Percentiles rank a stretch among this genome's conserved stretches.
Conservation (phyloP, 192 early-diverging fungal species). For the Coemansia sp. region DNA sequence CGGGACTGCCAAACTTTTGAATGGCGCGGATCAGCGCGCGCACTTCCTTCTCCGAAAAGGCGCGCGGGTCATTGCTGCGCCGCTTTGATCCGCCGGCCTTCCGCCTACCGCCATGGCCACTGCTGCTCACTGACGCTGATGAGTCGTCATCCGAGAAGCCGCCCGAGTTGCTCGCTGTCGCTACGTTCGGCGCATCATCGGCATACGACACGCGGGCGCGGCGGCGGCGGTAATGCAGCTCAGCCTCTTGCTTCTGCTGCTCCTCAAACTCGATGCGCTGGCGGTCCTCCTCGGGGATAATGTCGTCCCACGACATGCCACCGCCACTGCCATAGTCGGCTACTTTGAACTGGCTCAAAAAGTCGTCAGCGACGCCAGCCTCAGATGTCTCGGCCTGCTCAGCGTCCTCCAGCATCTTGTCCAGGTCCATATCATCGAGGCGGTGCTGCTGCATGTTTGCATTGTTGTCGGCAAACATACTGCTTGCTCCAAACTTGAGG, state of each 20-base stretch:
- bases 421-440: constrained; percentile 94
- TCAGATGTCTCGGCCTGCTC: constrained; percentile 84
- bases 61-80: constrained; percentile 46
- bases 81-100: constrained; percentile 26
- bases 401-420: constrained; percentile 95
- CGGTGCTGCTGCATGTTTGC: constrained; percentile 65
- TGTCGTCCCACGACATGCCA: constrained; percentile 89
- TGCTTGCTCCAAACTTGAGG: constrained; percentile 98
- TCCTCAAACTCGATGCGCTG: constrained; percentile 70
- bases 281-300: constrained; percentile 89
- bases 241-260: constrained; percentile 63
- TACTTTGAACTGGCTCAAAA: constrained; percentile 92
- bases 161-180: constrained; percentile 29
- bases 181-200: constrained; percentile 58
- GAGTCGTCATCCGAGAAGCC: constrained; percentile 31
- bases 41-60: constrained; percentile 79
- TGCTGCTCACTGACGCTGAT: constrained; percentile 43
- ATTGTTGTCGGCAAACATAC: constrained; percentile 84
- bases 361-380: constrained; percentile 81
- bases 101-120: constrained; percentile 19
- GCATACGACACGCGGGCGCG: constrained; percentile 67
- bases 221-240: constrained; percentile 60
- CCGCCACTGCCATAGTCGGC: constrained; percentile 73
- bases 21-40: constrained; percentile 78
- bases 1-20: constrained; percentile 81